phyloP scores from a whole-genome alignment of 2,329 filamentous ascomycete genomes.

The Cytospora paraplurivora region DNA sequence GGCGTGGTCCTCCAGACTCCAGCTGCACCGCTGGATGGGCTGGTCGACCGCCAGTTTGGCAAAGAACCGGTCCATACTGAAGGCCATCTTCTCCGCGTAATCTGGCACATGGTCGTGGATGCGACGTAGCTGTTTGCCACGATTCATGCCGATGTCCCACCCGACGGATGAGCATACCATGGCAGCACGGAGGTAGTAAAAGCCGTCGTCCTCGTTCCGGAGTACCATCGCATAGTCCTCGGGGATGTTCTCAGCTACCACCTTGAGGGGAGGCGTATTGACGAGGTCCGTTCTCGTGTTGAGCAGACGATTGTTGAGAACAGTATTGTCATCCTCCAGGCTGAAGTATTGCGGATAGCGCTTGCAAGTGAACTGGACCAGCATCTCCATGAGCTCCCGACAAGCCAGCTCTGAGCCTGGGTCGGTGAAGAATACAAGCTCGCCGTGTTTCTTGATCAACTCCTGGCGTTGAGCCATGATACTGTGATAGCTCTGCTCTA shows the following conservation, averaged over 20 bases:
- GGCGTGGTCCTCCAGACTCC: constrained; percentile 76
- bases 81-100: constrained; percentile 85
- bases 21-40: constrained; percentile 81
- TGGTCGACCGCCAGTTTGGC: constrained; percentile 72
- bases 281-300: constrained; percentile 62
- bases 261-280: constrained; percentile 63
- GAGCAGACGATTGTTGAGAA: constrained; percentile 71
- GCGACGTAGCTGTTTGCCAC: constrained; percentile 67
- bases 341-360: constrained; percentile 76
- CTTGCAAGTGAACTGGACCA: constrained; percentile 74
- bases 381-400: constrained; percentile 88
- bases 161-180: constrained; percentile 78
- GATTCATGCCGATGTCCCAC: constrained; percentile 76
- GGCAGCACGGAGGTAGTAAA: constrained; percentile 75
- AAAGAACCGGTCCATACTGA: constrained; percentile 88
- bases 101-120: constrained; percentile 79
- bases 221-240: constrained; percentile 83
- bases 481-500: constrained; percentile 70
- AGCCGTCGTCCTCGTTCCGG: constrained; percentile 69
- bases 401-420: constrained; percentile 78
- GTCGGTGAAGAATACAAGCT: constrained; percentile 65
- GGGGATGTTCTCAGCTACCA: constrained; percentile 76
- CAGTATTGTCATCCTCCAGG: constrained; percentile 52
- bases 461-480: constrained; percentile 69
- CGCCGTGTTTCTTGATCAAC: constrained; percentile 65